A percentile compares a stretch with the other conserved stretches of the same genome.
Conservation (phyloP, 2,329 filamentous ascomycete species). For the Graphilbum sp. region DNA sequence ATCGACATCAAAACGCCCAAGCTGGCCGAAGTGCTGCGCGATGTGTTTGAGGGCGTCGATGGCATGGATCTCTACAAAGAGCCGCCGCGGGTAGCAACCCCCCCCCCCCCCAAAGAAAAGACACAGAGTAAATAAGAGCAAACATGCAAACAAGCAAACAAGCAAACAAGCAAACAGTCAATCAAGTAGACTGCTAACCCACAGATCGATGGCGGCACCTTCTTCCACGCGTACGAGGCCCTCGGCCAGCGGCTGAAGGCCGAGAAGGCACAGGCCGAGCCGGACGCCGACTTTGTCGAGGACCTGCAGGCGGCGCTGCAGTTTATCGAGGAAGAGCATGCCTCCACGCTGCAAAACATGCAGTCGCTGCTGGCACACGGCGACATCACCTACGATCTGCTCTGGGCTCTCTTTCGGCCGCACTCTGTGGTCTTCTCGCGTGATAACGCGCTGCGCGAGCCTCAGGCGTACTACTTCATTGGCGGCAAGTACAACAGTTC, state of each 20-base stretch:
- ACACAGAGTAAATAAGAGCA: too few relatives aligned
- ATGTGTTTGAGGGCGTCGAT: background rate
- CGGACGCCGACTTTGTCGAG: constrained; percentile 13
- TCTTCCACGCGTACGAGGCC: background rate
- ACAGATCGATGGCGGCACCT: background rate
- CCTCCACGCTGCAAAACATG: background rate
- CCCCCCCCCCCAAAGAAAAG: too few relatives aligned
- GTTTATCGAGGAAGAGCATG: constrained; percentile 6
- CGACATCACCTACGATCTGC: constrained; percentile 25
- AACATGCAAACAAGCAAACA: too few relatives aligned
- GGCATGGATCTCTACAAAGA: background rate
- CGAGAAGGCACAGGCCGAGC: background rate
- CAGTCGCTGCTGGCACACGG: constrained; percentile 6
- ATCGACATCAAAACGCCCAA: background rate
- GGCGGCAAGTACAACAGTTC: background rate
- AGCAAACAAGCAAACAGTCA: too few relatives aligned
- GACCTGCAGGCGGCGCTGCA: constrained; percentile 13
- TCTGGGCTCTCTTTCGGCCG: constrained; percentile 37
- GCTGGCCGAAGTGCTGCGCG: background rate
- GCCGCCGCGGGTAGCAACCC: background rate
- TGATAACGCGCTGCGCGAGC: constrained; percentile 16
- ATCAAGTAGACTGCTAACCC: too few relatives aligned
- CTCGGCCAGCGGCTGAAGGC: background rate
- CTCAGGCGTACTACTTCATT: constrained; percentile 13
- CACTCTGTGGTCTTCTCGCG: constrained; percentile 22